Evolutionary conservation across 441 rosid genomes (phyloP).

Genomic region (Biscutella laevigata): DNA sequence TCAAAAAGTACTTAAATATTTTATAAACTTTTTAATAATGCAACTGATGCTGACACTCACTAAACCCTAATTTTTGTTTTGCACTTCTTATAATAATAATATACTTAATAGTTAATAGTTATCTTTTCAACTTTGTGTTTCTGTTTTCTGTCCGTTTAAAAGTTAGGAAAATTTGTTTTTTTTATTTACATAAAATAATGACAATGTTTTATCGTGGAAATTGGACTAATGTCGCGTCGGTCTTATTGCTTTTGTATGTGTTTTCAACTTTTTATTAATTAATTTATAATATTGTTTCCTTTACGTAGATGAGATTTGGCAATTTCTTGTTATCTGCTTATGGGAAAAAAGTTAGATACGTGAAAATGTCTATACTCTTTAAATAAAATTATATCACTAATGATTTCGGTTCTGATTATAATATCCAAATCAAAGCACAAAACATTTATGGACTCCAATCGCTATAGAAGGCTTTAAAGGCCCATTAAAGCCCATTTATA

Average conservation of each 20-base stretch:
- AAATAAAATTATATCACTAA: too few relatives aligned
- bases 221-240: slow-evolving; percentile 26
- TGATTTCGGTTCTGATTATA: not conserved
- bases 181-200: slow-evolving; percentile 21
- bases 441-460: not conserved
- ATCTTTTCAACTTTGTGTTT: slow-evolving; percentile 27
- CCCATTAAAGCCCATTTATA: slow-evolving; percentile 5
- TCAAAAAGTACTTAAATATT: slow-evolving; percentile 26
- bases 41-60: slow-evolving; percentile 30
- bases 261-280: not conserved
- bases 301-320: slow-evolving; percentile 20
- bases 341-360: not conserved
- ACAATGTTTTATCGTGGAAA: slow-evolving; percentile 19
- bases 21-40: slow-evolving; percentile 16
- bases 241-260: slow-evolving; percentile 11
- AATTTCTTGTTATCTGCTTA: slow-evolving; percentile 23
- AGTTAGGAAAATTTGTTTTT: slow-evolving; percentile 25
- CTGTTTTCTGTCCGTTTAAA: slow-evolving; percentile 26
- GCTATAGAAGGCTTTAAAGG: not conserved
- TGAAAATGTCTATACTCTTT: not conserved
- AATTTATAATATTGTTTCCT: slow-evolving; percentile 7
- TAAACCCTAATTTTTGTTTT: slow-evolving; percentile 16
- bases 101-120: too few relatives aligned
- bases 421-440: not conserved
- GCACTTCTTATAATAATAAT: slow-evolving; percentile 20